These are phyloP conservation scores for Ceratocystis alfenasii DNA, from an alignment of 2,329 filamentous ascomycete species.

Conservation along the genomic window DNA sequence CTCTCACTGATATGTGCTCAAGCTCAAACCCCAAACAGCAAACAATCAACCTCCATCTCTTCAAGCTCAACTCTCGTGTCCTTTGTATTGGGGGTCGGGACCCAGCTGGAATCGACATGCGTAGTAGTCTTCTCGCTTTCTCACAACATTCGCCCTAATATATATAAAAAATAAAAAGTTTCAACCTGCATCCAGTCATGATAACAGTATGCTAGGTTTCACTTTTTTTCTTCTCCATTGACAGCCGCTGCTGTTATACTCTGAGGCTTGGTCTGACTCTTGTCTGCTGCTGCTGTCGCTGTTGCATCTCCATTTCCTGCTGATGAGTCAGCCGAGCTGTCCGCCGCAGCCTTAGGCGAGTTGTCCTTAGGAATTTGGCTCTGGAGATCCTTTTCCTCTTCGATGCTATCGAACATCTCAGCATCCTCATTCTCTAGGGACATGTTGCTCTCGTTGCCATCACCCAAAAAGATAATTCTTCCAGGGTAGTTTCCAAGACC, in stretches of 20 bases:
- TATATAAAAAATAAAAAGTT: slow-evolving; percentile 6
- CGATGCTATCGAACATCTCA: slow-evolving; percentile 72
- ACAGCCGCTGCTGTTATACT: not conserved
- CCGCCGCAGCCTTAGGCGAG: slow-evolving; percentile 16
- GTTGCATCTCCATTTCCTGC: slow-evolving; percentile 22
- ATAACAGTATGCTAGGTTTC: not conserved
- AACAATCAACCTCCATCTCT: too few species aligned
- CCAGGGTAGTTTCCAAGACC: slow-evolving; percentile 61
- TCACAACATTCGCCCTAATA: not conserved
- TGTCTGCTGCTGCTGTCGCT: not conserved
- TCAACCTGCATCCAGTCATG: slow-evolving; percentile 1
- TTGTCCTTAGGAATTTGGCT: slow-evolving; percentile 64
- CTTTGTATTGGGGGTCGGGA: too few species aligned
- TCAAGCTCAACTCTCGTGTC: too few species aligned
- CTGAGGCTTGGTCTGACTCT: not conserved
- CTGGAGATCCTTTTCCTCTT: slow-evolving; percentile 75
- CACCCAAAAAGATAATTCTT: slow-evolving; percentile 86
- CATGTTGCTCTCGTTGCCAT: slow-evolving; percentile 68
- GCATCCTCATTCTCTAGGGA: slow-evolving; percentile 78
- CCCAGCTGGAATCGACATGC: too few species aligned
- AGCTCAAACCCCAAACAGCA: too few species aligned
- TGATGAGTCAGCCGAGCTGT: slow-evolving; percentile 24
- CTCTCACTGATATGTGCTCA: not conserved
- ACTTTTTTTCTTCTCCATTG: slow-evolving; percentile 10
- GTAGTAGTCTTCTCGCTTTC: too few species aligned